phyloP scores from a whole-genome alignment of 2,329 filamentous ascomycete species.

The Colletotrichum spinosum region DNA sequence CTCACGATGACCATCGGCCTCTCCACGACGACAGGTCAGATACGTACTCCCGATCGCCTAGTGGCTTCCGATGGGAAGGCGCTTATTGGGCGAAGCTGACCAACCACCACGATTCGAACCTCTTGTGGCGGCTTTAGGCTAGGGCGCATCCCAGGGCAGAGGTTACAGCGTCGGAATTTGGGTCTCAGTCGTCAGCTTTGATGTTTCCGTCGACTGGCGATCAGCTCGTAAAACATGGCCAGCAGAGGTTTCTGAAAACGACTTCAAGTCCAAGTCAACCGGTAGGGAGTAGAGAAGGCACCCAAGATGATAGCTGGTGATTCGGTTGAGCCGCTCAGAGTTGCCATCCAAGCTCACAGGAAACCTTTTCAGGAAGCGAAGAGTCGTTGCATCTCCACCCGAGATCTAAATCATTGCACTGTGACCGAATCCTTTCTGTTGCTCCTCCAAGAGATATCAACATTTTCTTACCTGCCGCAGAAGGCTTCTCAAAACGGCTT shows the following conservation, averaged over 20 bases:
- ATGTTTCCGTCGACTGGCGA: conserved; percentile 15
- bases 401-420: too few species aligned
- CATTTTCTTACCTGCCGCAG: conserved; percentile 1
- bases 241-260: conserved; percentile 24
- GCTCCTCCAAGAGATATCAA: background rate
- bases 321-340: background rate
- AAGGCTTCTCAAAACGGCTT: conserved; percentile 3
- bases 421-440: too few species aligned
- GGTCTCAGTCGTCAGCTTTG: conserved; percentile 21
- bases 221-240: conserved; percentile 4
- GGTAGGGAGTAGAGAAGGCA: too few species aligned
- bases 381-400: too few species aligned
- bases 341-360: background rate
- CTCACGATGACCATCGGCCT: background rate
- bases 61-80: too few species aligned
- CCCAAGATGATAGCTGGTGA: too few species aligned
- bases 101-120: conserved; percentile 2
- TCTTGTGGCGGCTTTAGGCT: conserved; percentile 7
- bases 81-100: too few species aligned
- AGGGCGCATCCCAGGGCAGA: conserved; percentile 18
- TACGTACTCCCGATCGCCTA: background rate
- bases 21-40: background rate
- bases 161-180: conserved; percentile 4
- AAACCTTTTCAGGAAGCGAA: too few species aligned
- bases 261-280: background rate